phyloP scores from a whole-genome alignment of 352 stramenopile genomes.

The Globisporangium viniferum region DNA sequence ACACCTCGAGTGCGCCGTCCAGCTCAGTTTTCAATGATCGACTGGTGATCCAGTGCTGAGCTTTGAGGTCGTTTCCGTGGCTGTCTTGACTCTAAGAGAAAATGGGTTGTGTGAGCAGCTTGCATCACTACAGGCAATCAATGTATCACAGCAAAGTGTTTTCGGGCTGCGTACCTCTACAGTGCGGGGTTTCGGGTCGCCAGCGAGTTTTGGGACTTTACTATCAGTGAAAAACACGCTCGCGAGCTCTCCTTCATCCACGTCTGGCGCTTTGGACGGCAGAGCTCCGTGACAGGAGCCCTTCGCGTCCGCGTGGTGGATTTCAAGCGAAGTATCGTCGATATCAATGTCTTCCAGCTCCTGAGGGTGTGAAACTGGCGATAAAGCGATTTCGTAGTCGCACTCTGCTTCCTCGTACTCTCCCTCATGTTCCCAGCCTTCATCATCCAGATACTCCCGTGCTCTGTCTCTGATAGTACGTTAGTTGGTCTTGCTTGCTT shows the following conservation, averaged over 20 bases:
- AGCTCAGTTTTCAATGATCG: constrained; percentile 7
- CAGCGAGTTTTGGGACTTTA: constrained; percentile 7
- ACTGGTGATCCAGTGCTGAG: constrained; percentile 14
- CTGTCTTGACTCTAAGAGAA: neutral
- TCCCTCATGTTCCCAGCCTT: neutral
- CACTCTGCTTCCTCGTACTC: neutral
- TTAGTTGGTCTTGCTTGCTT: neutral
- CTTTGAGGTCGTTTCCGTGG: neutral
- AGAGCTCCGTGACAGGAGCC: neutral
- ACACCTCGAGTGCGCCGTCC: neutral
- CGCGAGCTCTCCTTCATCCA: constrained; percentile 8
- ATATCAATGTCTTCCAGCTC: neutral
- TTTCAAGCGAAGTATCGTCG: neutral
- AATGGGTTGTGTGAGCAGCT: neutral
- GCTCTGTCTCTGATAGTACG: neutral
- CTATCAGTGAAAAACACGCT: constrained; percentile 20
- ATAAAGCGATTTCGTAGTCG: neutral
- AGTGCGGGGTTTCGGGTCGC: neutral
- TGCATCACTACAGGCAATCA: no score
- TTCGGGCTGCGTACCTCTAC: neutral
- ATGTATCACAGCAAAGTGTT: neutral
- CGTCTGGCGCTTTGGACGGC: neutral
- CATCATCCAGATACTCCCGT: neutral
- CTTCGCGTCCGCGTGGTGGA: neutral
- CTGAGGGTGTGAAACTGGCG: neutral